Percentiles rank a stretch among this genome's conserved stretches.
phyloP scores from a whole-genome alignment of 345 rosid genomes.

The Melaleuca alternifolia region DNA sequence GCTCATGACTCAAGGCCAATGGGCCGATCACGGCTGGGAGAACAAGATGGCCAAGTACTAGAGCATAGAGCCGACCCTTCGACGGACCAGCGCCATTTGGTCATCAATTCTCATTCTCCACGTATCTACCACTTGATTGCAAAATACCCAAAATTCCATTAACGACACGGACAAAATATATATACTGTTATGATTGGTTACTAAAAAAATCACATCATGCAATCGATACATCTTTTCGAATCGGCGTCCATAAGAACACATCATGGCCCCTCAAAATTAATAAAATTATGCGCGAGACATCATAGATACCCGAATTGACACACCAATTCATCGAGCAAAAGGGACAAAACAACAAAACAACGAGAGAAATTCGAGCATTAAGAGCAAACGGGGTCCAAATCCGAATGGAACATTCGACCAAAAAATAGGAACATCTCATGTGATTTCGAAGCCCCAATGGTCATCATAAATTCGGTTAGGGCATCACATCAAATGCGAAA shows the following conservation, averaged over 20 bases:
- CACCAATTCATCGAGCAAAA: not conserved
- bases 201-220: not conserved
- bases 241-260: no score
- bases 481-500: conserved; percentile 13
- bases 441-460: not conserved
- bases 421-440: not conserved
- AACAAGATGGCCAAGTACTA: not conserved
- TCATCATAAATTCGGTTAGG: not conserved
- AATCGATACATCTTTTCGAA: not conserved
- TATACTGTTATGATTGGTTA: not conserved
- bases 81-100: no score
- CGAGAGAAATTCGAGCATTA: not conserved
- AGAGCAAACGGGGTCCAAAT: not conserved
- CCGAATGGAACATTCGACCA: not conserved
- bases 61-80: not conserved
- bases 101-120: not conserved
- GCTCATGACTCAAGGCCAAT: not conserved
- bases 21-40: not conserved
- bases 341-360: not conserved
- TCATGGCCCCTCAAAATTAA: not conserved
- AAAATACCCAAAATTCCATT: not conserved
- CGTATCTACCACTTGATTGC: not conserved
- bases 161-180: fast-evolving
- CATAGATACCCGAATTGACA: not conserved
- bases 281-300: not conserved